These are phyloP conservation scores for Tympanopsis confertula DNA, from an alignment of 2,329 filamentous ascomycete species.

Conservation along the genomic window DNA sequence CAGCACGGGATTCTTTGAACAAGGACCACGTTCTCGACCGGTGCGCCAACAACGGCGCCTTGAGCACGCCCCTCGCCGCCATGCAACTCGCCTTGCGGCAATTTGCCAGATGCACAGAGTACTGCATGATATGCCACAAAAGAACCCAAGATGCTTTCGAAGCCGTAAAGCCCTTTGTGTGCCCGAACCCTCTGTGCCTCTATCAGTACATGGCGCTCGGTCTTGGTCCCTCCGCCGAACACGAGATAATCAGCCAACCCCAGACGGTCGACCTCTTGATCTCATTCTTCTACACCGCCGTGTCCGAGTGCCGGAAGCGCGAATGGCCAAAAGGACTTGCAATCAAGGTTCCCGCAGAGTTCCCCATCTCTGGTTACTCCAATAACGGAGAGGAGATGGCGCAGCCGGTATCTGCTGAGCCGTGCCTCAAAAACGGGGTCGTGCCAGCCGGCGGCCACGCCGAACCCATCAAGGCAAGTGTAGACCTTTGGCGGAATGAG, in stretches of 20 bases:
- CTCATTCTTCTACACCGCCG: conserved; percentile 64
- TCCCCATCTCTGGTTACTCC: conserved; percentile 31
- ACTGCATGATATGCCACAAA: conserved; percentile 75
- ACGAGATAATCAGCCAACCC: conserved; percentile 69
- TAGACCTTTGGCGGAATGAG: not conserved
- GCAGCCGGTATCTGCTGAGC: no score
- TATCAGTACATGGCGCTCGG: conserved; percentile 80
- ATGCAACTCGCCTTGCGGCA: conserved; percentile 72
- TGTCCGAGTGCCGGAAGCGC: conserved; percentile 13
- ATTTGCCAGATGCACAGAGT: conserved; percentile 70
- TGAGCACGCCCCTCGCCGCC: conserved; percentile 41
- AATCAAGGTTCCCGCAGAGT: conserved; percentile 1
- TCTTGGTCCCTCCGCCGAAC: conserved; percentile 73
- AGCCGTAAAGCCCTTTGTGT: conserved; percentile 69
- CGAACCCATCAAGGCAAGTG: not conserved
- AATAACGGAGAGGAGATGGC: no score
- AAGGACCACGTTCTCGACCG: conserved; percentile 17
- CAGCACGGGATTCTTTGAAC: conserved; percentile 11
- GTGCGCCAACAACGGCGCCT: conserved; percentile 9
- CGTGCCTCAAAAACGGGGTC: no score
- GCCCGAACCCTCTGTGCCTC: conserved; percentile 62
- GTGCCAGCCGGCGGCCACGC: not conserved
- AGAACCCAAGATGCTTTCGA: conserved; percentile 53
- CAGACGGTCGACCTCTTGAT: conserved; percentile 75
- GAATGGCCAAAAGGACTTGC: conserved; percentile 1